Evolutionary conservation across 306 rosid genomes (phyloP).

Genomic region (Mucuna pruriens): DNA sequence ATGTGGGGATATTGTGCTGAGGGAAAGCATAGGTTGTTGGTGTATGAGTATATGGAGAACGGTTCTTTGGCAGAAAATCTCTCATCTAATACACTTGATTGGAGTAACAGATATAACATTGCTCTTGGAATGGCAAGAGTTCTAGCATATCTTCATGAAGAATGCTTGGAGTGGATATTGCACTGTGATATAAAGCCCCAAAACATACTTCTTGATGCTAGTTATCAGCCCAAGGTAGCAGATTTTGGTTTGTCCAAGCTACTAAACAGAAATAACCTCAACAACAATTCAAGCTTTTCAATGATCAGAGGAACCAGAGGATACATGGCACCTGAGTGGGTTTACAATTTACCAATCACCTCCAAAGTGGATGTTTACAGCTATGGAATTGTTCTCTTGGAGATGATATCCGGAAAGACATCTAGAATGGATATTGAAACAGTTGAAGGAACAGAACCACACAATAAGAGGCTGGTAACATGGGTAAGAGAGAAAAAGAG

Average conservation of each 20-base stretch:
- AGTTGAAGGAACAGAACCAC: conserved; percentile 5
- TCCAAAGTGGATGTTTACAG: not conserved
- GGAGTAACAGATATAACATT: not conserved
- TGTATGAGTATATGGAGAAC: not conserved
- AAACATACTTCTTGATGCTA: conserved; percentile 11
- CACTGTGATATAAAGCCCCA: not conserved
- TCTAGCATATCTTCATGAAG: not conserved
- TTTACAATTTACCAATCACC: not conserved
- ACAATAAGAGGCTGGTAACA: conserved; percentile 35
- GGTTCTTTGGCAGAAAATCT: conserved; percentile 2
- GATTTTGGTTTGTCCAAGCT: not conserved
- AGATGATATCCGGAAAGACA: not conserved
- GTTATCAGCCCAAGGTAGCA: not conserved
- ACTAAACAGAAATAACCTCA: not conserved
- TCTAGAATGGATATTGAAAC: not conserved
- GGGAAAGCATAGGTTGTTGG: conserved; percentile 7
- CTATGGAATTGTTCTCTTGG: not conserved
- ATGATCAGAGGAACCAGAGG: not conserved
- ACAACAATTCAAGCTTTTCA: not conserved
- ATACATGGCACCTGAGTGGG: not conserved
- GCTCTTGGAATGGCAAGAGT: not conserved
- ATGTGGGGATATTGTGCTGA: conserved; percentile 1
- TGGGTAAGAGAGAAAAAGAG: conserved; percentile 52
- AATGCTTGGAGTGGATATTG: conserved; percentile 3
- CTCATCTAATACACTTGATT: not conserved